A percentile compares a stretch with the other conserved stretches of the same genome.
Conservation (phyloP, 2,329 filamentous ascomycete species). For the Arthroderma uncinatum region DNA sequence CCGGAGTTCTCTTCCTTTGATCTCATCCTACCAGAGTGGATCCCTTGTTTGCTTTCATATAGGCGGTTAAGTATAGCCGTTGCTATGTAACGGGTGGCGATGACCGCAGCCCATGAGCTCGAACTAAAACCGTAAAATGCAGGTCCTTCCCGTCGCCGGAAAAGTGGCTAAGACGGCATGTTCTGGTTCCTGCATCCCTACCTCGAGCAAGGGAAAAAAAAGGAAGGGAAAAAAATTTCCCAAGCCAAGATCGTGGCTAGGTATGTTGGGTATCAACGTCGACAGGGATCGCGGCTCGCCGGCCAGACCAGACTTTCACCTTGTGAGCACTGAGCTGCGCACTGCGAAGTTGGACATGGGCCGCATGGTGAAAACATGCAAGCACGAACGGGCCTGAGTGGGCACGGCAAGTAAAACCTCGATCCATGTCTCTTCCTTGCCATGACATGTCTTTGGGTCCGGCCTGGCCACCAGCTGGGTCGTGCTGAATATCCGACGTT, state of each 20-base stretch:
- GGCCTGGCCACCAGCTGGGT: background rate
- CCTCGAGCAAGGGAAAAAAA: background rate
- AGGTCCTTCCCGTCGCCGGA: background rate
- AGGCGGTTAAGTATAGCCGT: background rate
- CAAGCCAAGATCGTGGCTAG: background rate
- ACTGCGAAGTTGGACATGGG: background rate
- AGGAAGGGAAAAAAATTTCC: background rate
- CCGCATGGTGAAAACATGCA: background rate
- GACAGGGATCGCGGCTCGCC: background rate
- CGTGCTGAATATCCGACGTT: background rate
- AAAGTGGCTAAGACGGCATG: slow-evolving; percentile 2
- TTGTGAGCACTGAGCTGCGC: background rate
- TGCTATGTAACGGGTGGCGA: background rate
- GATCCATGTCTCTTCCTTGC: background rate
- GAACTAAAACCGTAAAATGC: background rate
- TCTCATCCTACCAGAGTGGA: background rate
- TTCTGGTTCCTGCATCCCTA: slow-evolving; percentile 1
- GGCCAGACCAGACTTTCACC: background rate
- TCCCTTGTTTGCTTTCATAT: background rate
- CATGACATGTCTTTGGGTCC: background rate
- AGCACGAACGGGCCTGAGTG: background rate
- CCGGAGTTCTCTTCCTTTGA: background rate
- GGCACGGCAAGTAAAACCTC: background rate
- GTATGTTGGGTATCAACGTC: background rate
- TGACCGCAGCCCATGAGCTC: background rate